Evolutionary conservation across 768 basidiomycete genomes (phyloP), one percentile per base, ranked within the genome.

Genomic region (Coprinopsis cinerea): DNA sequence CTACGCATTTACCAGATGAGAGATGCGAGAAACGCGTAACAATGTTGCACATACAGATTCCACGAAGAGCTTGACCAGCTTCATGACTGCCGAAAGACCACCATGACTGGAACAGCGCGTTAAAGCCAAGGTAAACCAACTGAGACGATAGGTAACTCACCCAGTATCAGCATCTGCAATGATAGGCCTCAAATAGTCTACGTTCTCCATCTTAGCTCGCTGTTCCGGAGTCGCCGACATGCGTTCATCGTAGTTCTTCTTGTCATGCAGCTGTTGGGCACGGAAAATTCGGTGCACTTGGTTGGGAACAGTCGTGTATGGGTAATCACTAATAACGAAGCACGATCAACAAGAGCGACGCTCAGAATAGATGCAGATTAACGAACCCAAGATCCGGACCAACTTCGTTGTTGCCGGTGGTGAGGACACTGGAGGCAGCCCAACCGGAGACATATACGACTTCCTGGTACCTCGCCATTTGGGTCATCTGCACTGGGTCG

Each of bases 161-260:
- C 93, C 93, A 45, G 93, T 94, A 68, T 95, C 93, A 22, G 83
- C 93, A 62, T 96, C 93, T 11, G 93, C 93, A 55, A 97, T 86
- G 56, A 97, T 94, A 23, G 93, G 93, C 45, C 90, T 76, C 37
- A 96, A 71, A 62, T 94, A 95, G 63, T 95, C 92, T 34, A 90
- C 71, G 60, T 86, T 88, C 41, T 84, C 79, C 75, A 88, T 76
- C 52, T 82, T 82, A 24, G 74, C 75, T 44, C 88, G 76, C 53
- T 79, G 74, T 55, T 84, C 84, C 3, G 75, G 69, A 23, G 82
- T 73, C 32, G 79, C 73, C 14, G 77, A 72, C 67, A 90, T 73
- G 26, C 92, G 81, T 58, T 91, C 90, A 59, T 94, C 90, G 59
- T 89, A 92, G 59, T 93, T 87, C 61, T 94, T 95, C 68, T 82